Evolutionary conservation across 2,329 filamentous ascomycete genomes (phyloP), one percentile per base, ranked within the genome.

Genomic region (Exophiala xenobiotica): DNA sequence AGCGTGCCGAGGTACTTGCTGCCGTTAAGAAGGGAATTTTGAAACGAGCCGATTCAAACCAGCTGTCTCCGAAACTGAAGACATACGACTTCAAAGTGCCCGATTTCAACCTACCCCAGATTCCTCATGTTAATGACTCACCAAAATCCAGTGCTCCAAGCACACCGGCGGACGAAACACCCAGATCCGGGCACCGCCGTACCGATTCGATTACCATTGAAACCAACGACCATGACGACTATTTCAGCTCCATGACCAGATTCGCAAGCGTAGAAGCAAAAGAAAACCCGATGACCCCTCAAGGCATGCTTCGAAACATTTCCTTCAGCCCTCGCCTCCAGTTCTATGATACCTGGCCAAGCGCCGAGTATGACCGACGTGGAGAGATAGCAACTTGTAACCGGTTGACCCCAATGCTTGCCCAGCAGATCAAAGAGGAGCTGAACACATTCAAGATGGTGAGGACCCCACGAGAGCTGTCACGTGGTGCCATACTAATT

Each of bases 391-490:
- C 93, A 8, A 99, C 93, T 1, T 99, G 93, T 82, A 99, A 99
- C 68, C 88, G 92, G 60, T 78, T 99, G 61, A 99, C 93, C 42
- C 93, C 93, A 9, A 91, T 96, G 80, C 81, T 99, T 58, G 93
- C 93, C 39, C 93, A 99, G 74, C 93, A 99, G 71, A 99, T 99
- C 74, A 97, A 97, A 74, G 93, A 99, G 74, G 93, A 99, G 75
- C 82, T 99, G 63, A 99, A 99, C 74, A 95, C 86, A 63, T 99
- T 99, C 79, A 99, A 99, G 72, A 99, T 99, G 93, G 90, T 93
- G 76, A 56, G 85, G 73, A 16, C 12, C 18, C 6, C 6, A 1
- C 12, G n/a, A 27, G n/a, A 37, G 2, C 24, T 38, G 1, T 35
- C 2, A 39, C 1, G 11, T 48, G 46, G 49, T 60, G 54, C 27